Percentiles rank a stretch among this genome's conserved stretches.
phyloP scores from a whole-genome alignment of 192 early-diverging fungal species.

The Chytriomyces confervae region DNA sequence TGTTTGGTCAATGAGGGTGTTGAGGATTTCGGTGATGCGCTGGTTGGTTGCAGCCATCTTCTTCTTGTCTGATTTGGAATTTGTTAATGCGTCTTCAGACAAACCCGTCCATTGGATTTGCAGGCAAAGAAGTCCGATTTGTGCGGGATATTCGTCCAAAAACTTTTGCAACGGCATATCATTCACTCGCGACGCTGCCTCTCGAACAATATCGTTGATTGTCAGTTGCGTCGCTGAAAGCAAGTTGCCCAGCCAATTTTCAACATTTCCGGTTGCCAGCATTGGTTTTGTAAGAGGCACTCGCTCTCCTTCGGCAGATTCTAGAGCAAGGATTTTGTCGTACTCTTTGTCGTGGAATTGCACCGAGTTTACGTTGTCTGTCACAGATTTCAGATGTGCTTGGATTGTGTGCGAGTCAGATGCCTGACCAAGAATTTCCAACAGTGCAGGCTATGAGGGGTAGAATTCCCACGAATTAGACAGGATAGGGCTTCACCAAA shows the following conservation, averaged over 20 bases:
- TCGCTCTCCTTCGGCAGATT: slow-evolving; percentile 65
- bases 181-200: slow-evolving; percentile 61
- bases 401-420: slow-evolving; percentile 72
- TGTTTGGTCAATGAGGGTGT: slow-evolving; percentile 66
- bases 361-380: slow-evolving; percentile 63
- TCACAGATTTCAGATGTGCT: slow-evolving; percentile 65
- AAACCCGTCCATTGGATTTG: slow-evolving; percentile 70
- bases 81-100: slow-evolving; percentile 62
- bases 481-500: no score
- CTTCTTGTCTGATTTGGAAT: slow-evolving; percentile 68
- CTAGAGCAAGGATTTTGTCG: slow-evolving; percentile 67
- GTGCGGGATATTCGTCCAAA: slow-evolving; percentile 70
- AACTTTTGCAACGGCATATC: slow-evolving; percentile 69
- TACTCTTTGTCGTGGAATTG: slow-evolving; percentile 74
- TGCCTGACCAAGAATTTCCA: slow-evolving; percentile 71
- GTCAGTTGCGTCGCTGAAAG: slow-evolving; percentile 62
- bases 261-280: slow-evolving; percentile 68
- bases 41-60: slow-evolving; percentile 66
- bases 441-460: slow-evolving; percentile 48
- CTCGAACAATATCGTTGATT: slow-evolving; percentile 66
- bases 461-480: neutral
- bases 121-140: slow-evolving; percentile 65
- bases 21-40: slow-evolving; percentile 64
- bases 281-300: slow-evolving; percentile 60
- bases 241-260: slow-evolving; percentile 67